A percentile compares a stretch with the other conserved stretches of the same genome.
These are phyloP conservation scores for Pichia nakasei DNA, from an alignment of 805 yeast genomes.

Conservation along the genomic window DNA sequence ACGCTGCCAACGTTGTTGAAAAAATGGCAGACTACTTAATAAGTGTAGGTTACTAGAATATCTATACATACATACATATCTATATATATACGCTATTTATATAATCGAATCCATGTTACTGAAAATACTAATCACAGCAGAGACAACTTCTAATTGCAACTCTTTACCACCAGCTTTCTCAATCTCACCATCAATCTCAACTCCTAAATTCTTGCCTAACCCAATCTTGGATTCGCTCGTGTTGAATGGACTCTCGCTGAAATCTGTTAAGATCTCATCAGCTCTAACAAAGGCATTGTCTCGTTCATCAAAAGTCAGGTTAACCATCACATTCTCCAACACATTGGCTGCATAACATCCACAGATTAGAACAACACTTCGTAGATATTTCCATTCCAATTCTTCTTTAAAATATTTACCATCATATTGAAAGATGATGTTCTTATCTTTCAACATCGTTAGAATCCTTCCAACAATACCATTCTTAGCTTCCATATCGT, in stretches of 20 bases:
- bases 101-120: conserved; percentile 86
- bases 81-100: conserved; percentile 23
- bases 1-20: conserved; percentile 90
- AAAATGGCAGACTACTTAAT: conserved; percentile 93
- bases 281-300: conserved; percentile 90
- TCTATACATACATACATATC: not conserved
- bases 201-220: conserved; percentile 59
- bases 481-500: conserved; percentile 80
- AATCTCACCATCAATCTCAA: conserved; percentile 39
- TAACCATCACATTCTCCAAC: conserved; percentile 74
- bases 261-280: conserved; percentile 81
- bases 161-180: conserved; percentile 43
- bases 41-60: conserved; percentile 62
- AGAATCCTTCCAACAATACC: conserved; percentile 67
- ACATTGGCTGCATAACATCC: conserved; percentile 96
- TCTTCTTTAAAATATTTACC: conserved; percentile 61
- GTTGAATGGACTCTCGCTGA: conserved; percentile 73
- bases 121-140: conserved; percentile 86
- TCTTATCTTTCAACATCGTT: conserved; percentile 61
- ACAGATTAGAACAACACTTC: conserved; percentile 75
- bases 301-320: conserved; percentile 75
- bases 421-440: conserved; percentile 45
- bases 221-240: conserved; percentile 53
- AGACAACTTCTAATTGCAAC: conserved; percentile 76
- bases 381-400: conserved; percentile 58